A percentile compares a stretch with the other conserved stretches of the same genome.
phyloP scores from a whole-genome alignment of 495 filamentous ascomycete genomes.

The Aspergillus ostianus region DNA sequence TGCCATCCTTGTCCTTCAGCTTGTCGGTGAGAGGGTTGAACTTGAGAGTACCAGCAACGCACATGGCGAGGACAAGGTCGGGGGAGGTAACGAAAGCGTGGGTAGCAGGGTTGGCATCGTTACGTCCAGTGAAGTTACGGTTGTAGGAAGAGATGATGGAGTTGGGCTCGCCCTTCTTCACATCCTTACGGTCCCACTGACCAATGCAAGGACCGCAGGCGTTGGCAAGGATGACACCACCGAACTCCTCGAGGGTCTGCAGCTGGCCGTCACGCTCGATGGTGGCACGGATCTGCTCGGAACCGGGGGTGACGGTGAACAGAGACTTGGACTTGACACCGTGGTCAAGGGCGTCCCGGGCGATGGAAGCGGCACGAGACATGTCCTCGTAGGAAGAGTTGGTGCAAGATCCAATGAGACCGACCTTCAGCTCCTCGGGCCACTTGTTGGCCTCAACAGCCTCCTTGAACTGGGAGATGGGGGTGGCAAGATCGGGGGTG shows the following conservation, averaged over 20 bases:
- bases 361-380: constrained; percentile 92
- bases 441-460: constrained; percentile 92
- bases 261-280: constrained; percentile 95
- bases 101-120: constrained; percentile 98
- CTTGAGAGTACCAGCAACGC: constrained; percentile 83
- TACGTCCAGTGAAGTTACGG: constrained; percentile 99
- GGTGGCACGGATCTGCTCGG: constrained; percentile 96
- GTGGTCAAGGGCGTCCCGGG: constrained; percentile 88
- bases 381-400: constrained; percentile 99
- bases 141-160: constrained; percentile 96
- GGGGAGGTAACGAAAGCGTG: constrained; percentile 99
- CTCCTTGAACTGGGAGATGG: constrained; percentile 95
- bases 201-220: constrained; percentile 82
- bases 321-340: constrained; percentile 90
- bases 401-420: constrained; percentile 92
- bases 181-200: constrained; percentile 93
- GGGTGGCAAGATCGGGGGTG: constrained; percentile 98
- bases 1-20: constrained; percentile 95
- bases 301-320: constrained; percentile 95
- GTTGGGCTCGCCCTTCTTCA: constrained; percentile 96
- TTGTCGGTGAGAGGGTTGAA: constrained; percentile 97
- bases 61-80: constrained; percentile 91
- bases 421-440: constrained; percentile 97
- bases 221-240: constrained; percentile 93
- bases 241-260: constrained; percentile 94